Conservation (phyloP, 495 filamentous ascomycete genomes). For the Beverwykella pulmonaria region DNA sequence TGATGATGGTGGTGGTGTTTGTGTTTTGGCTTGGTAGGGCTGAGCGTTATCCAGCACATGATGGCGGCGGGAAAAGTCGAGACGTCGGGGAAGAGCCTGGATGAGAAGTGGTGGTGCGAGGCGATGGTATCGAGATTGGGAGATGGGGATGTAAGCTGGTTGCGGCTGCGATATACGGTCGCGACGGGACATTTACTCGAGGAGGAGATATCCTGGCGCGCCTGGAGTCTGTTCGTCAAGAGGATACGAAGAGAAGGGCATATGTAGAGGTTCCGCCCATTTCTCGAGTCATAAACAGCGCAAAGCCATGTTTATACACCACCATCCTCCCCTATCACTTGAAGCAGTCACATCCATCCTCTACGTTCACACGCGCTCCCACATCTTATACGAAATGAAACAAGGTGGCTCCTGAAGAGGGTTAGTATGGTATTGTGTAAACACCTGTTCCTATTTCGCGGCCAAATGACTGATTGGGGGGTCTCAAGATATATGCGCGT, state of each 20-base stretch:
- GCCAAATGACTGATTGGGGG: slow-evolving; percentile 3
- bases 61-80: neutral
- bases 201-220: neutral
- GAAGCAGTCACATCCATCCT: neutral
- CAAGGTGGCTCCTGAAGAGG: neutral
- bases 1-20: slow-evolving; percentile 9
- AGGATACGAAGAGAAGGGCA: neutral
- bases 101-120: neutral
- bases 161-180: neutral
- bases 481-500: slow-evolving; percentile 4
- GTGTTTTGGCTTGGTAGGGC: slow-evolving; percentile 2
- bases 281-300: neutral
- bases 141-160: slow-evolving; percentile 7
- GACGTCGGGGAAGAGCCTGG: neutral
- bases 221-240: neutral
- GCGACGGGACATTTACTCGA: slow-evolving; percentile 5
- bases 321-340: neutral
- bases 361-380: slow-evolving; percentile 2
- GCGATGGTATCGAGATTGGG: neutral
- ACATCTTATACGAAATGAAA: neutral
- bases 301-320: neutral
- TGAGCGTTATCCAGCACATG: slow-evolving; percentile 36
- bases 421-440: neutral
- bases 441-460: slow-evolving; percentile 13
- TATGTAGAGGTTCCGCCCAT: neutral